A percentile compares a stretch with the other conserved stretches of the same genome.
phyloP scores from a whole-genome alignment of 306 rosid species.

The Sicyos edulis region DNA sequence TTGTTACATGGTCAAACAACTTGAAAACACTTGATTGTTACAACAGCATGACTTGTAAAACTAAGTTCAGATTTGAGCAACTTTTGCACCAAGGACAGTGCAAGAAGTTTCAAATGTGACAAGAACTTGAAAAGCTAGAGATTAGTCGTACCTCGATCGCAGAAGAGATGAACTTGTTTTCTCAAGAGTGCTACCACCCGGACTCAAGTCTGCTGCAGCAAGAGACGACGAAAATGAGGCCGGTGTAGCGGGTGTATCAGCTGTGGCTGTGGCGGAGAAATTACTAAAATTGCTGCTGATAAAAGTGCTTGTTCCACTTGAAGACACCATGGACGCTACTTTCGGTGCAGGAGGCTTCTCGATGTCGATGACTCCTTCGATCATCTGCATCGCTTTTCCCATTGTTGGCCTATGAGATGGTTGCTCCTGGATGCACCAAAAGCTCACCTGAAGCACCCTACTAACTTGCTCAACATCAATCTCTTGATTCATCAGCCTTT shows the following conservation, averaged over 20 bases:
- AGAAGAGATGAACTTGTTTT: conserved; percentile 41
- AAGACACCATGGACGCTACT: conserved; percentile 33
- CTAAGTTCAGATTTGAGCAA: background rate
- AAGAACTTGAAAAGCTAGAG: conserved; percentile 7
- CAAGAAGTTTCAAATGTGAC: background rate
- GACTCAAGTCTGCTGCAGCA: conserved; percentile 22
- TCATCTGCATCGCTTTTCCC: conserved; percentile 79
- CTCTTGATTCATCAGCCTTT: conserved; percentile 42
- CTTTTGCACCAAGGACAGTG: background rate
- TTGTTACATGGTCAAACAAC: background rate
- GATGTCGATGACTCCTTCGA: conserved; percentile 59
- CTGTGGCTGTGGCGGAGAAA: conserved; percentile 27
- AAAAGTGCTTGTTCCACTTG: conserved; percentile 31
- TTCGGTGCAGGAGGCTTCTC: conserved; percentile 55
- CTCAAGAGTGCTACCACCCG: conserved; percentile 30
- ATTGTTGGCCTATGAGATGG: conserved; percentile 72
- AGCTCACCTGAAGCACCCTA: conserved; percentile 55
- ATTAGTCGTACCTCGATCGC: conserved; percentile 21
- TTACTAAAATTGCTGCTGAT: conserved; percentile 40
- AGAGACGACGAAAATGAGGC: conserved; percentile 42
- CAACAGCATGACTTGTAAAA: background rate
- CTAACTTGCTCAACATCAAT: conserved; percentile 55
- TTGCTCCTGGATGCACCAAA: conserved; percentile 91
- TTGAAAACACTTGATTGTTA: background rate
- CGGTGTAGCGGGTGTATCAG: conserved; percentile 27